Percentiles rank a stretch among this genome's conserved stretches.
Evolutionary conservation across 139 green algal genomes (phyloP).

Genomic region (Chlorella sp.): DNA sequence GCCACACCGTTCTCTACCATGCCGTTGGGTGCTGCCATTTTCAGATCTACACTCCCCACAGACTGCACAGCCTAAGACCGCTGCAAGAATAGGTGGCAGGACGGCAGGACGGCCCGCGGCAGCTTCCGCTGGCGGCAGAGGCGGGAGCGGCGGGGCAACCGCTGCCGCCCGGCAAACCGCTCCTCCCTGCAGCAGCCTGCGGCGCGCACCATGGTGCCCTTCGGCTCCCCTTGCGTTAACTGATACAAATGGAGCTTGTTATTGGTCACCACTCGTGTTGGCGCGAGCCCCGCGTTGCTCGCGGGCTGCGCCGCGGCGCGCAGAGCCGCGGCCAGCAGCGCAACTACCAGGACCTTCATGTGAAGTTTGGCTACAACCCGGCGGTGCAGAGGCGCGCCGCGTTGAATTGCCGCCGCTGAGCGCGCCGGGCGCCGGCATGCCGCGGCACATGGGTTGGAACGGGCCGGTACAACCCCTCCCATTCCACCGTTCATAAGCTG

Average conservation of each 20-base stretch:
- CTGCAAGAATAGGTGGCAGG: no score
- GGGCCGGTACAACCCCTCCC: no score
- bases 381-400: no score
- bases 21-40: neutral
- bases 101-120: neutral
- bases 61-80: no score
- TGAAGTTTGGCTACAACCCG: no score
- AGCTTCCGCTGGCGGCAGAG: neutral
- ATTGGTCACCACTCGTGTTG: neutral
- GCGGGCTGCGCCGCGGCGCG: neutral
- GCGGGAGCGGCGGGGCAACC: neutral
- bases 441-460: no score
- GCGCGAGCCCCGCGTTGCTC: neutral
- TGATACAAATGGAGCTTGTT: neutral
- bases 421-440: no score
- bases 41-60: neutral
- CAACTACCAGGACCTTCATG: neutral
- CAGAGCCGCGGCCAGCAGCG: neutral
- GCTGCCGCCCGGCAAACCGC: no score
- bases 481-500: no score
- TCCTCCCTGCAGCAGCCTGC: neutral
- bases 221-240: neutral
- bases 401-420: no score
- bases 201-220: conserved; percentile 1
- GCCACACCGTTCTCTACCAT: neutral